Evolutionary conservation across 2,329 filamentous ascomycete species (phyloP), one percentile per base, ranked within the genome.

Genomic region (Neurospora crassa): DNA sequence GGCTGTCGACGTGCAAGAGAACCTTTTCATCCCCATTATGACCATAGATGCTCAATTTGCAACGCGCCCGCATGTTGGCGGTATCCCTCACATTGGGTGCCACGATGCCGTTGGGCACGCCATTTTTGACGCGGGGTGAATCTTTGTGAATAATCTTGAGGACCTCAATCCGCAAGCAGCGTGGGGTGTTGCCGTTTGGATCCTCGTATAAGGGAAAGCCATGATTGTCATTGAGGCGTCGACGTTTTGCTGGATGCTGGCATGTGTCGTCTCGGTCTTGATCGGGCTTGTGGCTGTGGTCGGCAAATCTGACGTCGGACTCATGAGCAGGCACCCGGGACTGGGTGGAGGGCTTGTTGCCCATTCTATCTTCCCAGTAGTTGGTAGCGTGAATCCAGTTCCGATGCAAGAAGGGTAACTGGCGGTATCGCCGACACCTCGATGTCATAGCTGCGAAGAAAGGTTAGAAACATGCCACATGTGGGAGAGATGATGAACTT

Each of bases 361-460:
- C 83, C 83, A 85, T 85, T 40, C 72, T 75, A 72, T 78, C 76
- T 76, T 84, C 82, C 75, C 79, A 80, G 72, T 82, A 80, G 72
- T 83, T 83, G 77, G 86, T 79, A 68, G 82, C 82, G 73, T 80
- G 82, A 73, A 83, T 81, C 85, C 84, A 87, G 77, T 85, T 86
- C 77, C 86, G 83, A 75, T 86, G 84, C 72, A 88, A 83, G 78
- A 85, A 88, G 72, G 86, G 85, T 71, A 84, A 80, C 75, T 81
- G 83, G 80, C 84, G 83, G 79, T 82, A 82, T 76, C 81, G 83
- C 74, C 81, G 80, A 77, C 79, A 81, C 77, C 81, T 80, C 76
- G 81, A 79, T 77, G 84, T 83, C 86, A 88, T 88, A 79, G 79
- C 80, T 78, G 78, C 74, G 34, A 45, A 14, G 20, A 68, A 69